These are phyloP conservation scores for Millerozyma miso DNA, from an alignment of 805 yeast genomes.

Conservation along the genomic window DNA sequence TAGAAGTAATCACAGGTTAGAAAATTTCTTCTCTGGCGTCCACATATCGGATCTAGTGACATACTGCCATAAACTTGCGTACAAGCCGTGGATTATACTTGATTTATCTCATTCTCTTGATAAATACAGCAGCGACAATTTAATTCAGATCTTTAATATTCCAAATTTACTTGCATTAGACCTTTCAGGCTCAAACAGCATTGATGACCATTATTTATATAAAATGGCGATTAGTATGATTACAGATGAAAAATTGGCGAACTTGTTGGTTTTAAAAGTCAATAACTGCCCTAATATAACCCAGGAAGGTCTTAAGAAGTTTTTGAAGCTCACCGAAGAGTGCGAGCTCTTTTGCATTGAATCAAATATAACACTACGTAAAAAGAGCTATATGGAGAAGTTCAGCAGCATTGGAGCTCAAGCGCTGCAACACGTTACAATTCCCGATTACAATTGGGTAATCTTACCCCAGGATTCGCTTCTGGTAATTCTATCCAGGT, in stretches of 20 bases:
- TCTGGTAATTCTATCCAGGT: constrained; percentile 11
- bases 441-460: constrained; percentile 24
- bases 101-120: constrained; percentile 20
- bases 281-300: constrained; percentile 18
- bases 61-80: constrained; percentile 14
- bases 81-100: constrained; percentile 18
- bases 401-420: neutral
- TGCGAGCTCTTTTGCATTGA: constrained; percentile 5
- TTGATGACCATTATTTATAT: constrained; percentile 30
- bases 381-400: neutral
- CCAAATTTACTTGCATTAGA: constrained; percentile 25
- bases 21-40: constrained; percentile 30
- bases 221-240: constrained; percentile 18
- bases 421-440: neutral
- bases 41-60: constrained; percentile 17
- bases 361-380: neutral
- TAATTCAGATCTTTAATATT: constrained; percentile 22
- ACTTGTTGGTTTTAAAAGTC: constrained; percentile 20
- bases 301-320: constrained; percentile 5
- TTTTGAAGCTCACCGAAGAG: neutral
- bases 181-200: constrained; percentile 21
- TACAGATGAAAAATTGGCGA: constrained; percentile 12
- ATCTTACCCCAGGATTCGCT: constrained; percentile 9
- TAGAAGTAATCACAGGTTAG: constrained; percentile 26
- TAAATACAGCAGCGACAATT: constrained; percentile 16